Evolutionary conservation across 1,284 basidiomycete species (phyloP), one percentile per base, ranked within the genome.

Genomic region (Microbotryum violaceum): DNA sequence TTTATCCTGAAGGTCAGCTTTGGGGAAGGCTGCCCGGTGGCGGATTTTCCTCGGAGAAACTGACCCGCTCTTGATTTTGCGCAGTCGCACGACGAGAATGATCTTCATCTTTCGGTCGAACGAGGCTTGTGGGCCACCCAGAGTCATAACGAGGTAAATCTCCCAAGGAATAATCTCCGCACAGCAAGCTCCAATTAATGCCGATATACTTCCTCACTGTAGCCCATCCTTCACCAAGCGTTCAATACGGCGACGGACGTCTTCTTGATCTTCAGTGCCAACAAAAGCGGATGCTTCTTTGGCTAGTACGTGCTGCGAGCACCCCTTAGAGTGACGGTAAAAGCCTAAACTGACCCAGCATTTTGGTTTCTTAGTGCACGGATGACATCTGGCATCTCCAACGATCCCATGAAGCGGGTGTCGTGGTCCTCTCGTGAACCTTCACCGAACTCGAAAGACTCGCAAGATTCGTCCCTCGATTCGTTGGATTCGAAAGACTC

Each of bases 61-160:
- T 42, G 37, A 42, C 14, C 21, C 20, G 27, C 10, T 10, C 16
- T 6, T 14, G 6, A 18, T 12, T 5, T 16, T 4, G 3, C 33
- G 46, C 59, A 70, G 69, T 62, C 61, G 25, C 70, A 73, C 47
- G 64, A 61, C 55, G 70, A 90, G 85, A 82, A 82, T 66, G 91
- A 96, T 74, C 79, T 97, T 68, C 86, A 92, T 68, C 78, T 88
- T 29, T 91, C 89, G 69, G 84, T 91, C n/a, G 79, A 86, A 73
- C 82, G 82, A 9, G 86, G 89, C 1, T 67, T 87, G 0, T 97
- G 94, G 93, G 86, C 88, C 44, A 97, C 93, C 0, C 94, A 97
- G 75, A 82, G 82, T 62, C 93, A 97, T 77, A 97, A 97, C 71
- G 92, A 97, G 75, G 78, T 92, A 4, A 69, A 73, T 72, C 47